Evolutionary conservation across 2,329 filamentous ascomycete genomes (phyloP).

Genomic region (Lasiodiplodia sp.): DNA sequence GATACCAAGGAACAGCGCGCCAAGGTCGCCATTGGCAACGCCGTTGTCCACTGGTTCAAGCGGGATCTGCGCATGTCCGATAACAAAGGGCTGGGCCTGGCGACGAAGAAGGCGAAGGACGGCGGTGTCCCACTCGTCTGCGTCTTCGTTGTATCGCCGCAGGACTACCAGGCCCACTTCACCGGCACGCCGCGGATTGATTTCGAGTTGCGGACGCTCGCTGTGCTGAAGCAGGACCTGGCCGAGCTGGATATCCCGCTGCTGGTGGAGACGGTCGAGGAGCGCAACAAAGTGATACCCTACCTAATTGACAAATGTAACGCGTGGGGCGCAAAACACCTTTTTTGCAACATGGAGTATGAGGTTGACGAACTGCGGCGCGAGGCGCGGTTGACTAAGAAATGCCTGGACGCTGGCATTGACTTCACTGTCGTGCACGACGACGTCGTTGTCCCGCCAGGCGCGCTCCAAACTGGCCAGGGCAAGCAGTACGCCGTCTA

Average conservation of each 20-base stretch:
- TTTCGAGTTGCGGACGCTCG: constrained; percentile 77
- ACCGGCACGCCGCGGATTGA: constrained; percentile 77
- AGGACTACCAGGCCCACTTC: constrained; percentile 84
- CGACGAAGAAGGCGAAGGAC: constrained; percentile 70
- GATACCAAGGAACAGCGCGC: constrained; percentile 65
- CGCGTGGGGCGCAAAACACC: constrained; percentile 75
- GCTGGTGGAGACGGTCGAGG: constrained; percentile 74
- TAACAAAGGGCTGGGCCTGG: constrained; percentile 74
- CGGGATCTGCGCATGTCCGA: constrained; percentile 77
- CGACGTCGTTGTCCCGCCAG: constrained; percentile 82
- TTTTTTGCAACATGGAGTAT: constrained; percentile 88
- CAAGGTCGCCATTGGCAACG: constrained; percentile 61
- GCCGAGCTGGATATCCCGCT: constrained; percentile 77
- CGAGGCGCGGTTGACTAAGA: constrained; percentile 71
- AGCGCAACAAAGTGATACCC: constrained; percentile 66
- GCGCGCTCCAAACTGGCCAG: constrained; percentile 67
- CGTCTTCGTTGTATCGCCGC: constrained; percentile 80
- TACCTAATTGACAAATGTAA: constrained; percentile 71
- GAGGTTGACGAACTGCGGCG: constrained; percentile 88
- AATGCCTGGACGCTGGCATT: constrained; percentile 68
- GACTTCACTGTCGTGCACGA: constrained; percentile 78
- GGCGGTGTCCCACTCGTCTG: constrained; percentile 75
- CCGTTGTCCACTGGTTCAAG: constrained; percentile 91
- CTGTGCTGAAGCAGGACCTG: constrained; percentile 70
- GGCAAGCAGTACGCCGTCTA: constrained; percentile 88